A percentile compares a stretch with the other conserved stretches of the same genome.
Evolutionary conservation across 805 yeast genomes (phyloP).

Genomic region (Wickerhamiella nectarea): DNA sequence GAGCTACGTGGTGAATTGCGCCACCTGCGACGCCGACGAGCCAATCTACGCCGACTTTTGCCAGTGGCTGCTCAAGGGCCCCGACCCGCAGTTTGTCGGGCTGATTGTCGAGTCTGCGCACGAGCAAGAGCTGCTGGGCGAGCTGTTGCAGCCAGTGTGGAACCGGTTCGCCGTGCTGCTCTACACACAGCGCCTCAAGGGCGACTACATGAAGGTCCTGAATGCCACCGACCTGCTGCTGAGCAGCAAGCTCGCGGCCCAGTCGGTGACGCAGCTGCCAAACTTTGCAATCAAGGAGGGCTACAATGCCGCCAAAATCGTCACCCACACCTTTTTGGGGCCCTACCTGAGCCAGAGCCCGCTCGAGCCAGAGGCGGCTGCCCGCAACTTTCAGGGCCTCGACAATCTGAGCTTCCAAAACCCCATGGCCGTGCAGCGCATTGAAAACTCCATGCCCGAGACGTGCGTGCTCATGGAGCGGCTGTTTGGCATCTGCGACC

Average conservation of each 20-base stretch:
- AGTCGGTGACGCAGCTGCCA: slow-evolving; percentile 42
- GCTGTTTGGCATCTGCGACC: slow-evolving; percentile 56
- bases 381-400: slow-evolving; percentile 34
- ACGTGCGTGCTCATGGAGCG: slow-evolving; percentile 23
- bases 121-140: slow-evolving; percentile 53
- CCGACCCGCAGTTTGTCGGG: slow-evolving; percentile 35
- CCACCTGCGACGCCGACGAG: slow-evolving; percentile 17
- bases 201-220: slow-evolving; percentile 34
- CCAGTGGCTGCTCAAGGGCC: slow-evolving; percentile 3
- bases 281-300: slow-evolving; percentile 37
- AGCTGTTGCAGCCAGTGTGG: slow-evolving; percentile 41
- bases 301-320: slow-evolving; percentile 39
- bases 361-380: slow-evolving; percentile 37
- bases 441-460: slow-evolving; percentile 18
- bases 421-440: slow-evolving; percentile 11
- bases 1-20: slow-evolving; percentile 14
- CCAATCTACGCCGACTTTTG: slow-evolving; percentile 11
- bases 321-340: slow-evolving; percentile 56
- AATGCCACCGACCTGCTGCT: slow-evolving; percentile 43
- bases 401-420: slow-evolving; percentile 8
- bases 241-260: slow-evolving; percentile 47
- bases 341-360: slow-evolving; percentile 69
- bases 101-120: slow-evolving; percentile 45
- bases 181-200: slow-evolving; percentile 30
- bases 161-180: slow-evolving; percentile 23